These are phyloP conservation scores for Elaeis oleifera DNA, from an alignment of 202 grass and related monocot species.

Conservation along the genomic window DNA sequence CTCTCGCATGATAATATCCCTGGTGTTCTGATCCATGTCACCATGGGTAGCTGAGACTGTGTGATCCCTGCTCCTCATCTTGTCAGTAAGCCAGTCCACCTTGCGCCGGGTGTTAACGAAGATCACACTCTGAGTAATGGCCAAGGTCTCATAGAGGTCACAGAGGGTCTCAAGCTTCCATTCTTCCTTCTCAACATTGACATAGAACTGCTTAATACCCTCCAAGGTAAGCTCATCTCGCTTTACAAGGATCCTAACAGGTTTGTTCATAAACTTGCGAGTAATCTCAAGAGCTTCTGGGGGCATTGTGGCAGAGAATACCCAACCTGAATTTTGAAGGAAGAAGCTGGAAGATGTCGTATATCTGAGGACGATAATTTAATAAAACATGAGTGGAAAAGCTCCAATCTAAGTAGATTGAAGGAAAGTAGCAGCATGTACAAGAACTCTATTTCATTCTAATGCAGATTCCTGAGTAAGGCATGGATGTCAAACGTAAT, in stretches of 20 bases:
- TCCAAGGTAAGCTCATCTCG: conserved; percentile 13
- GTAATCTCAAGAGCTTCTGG: conserved; percentile 15
- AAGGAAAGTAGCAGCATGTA: too few species aligned
- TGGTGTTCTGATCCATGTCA: conserved; percentile 6
- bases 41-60: conserved; percentile 7
- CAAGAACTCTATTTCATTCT: too few species aligned
- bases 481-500: too few species aligned
- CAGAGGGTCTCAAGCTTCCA: conserved; percentile 14
- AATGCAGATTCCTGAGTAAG: too few species aligned
- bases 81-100: conserved; percentile 14
- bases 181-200: conserved; percentile 16
- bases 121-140: conserved; percentile 14
- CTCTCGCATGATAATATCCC: conserved; percentile 8
- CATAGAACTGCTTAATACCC: conserved; percentile 15
- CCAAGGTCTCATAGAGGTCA: conserved; percentile 9
- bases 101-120: conserved; percentile 13
- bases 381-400: too few species aligned
- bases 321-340: conserved; percentile 22
- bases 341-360: conserved; percentile 32
- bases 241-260: conserved; percentile 17
- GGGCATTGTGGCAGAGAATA: conserved; percentile 21
- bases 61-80: conserved; percentile 16
- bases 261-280: conserved; percentile 16
- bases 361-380: conserved; percentile 9
- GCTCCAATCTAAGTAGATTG: too few species aligned